Base-by-base conservation (phyloP, 73 alveolate genomes). In the Stentor coeruleus region DNA sequence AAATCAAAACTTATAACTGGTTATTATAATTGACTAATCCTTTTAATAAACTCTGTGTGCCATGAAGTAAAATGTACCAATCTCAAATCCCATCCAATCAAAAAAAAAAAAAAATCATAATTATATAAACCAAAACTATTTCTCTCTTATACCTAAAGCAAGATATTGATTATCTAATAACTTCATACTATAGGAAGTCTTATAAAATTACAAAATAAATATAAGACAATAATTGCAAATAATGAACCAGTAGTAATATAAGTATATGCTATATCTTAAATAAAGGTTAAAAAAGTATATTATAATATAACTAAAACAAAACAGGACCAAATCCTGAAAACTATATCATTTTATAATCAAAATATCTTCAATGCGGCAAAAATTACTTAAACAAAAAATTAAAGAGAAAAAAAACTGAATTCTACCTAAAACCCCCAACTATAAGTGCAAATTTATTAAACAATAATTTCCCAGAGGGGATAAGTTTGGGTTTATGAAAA, bases 121-220 rank as follows among this genome's bases (percentile, higher is more conserved):
- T 66, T 66, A 66, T 33, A 30, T 66, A 66, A 28, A 57, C 81
- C n/a, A 57, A 20, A 15, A 30, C 14, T 1, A 66, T 28, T 30
- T 20, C n/a, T 2, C 49, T 66, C 30, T 36, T 66, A n/a, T 36
- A 66, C 77, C 26, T 30, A 2, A 30, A 66, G 26, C 38, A 66
- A 30, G 35, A 66, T 66, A 57, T 36, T 57, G 26, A 30, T 66
- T 57, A 33, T 66, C 30, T 57, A 66, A 0, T 30, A 66, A 66
- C 30, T 57, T 30, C 20, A 66, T n/a, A 66, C 35, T n/a, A n/a
- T 57, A 30, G 81, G 81, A 36, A 66, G 35, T 20, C 81, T 57
- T 57, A 66, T 66, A 36, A 66, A 66, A 30, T 66, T 66, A 57
- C 81, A 66, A 30, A 66, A 66, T 20, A 28, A 36, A 36, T 66